Conservation (phyloP, 345 rosid species). For the Psidium guajava region DNA sequence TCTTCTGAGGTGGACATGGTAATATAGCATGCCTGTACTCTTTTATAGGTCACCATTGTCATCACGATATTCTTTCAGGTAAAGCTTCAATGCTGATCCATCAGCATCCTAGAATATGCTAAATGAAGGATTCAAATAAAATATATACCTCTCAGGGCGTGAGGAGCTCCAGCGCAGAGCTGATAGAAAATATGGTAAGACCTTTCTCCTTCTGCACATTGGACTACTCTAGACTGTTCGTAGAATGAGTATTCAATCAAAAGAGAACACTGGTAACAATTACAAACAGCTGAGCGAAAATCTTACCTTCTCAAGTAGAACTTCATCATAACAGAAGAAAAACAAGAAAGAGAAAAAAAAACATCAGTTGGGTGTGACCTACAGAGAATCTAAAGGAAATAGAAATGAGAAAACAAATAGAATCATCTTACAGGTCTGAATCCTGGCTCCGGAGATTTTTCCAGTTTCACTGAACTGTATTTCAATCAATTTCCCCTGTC, state of each 20-base stretch:
- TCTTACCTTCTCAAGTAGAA: slow-evolving; percentile 94
- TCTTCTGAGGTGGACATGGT: neutral
- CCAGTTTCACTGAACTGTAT: slow-evolving; percentile 95
- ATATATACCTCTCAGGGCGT: slow-evolving; percentile 54
- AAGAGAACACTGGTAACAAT: neutral
- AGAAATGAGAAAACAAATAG: neutral
- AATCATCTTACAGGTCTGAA: slow-evolving; percentile 84
- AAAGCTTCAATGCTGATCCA: neutral
- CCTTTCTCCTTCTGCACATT: slow-evolving; percentile 92
- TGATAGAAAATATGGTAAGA: slow-evolving; percentile 99
- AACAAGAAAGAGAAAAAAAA: slow-evolving; percentile 10
- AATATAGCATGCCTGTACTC: neutral
- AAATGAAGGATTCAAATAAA: neutral
- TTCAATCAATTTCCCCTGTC: slow-evolving; percentile 92
- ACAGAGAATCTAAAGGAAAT: neutral
- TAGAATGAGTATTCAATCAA: slow-evolving; percentile 7
- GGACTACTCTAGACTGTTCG: slow-evolving; percentile 98
- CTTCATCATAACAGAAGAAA: slow-evolving; percentile 25
- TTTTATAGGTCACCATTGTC: neutral
- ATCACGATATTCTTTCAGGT: neutral
- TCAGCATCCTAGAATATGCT: neutral
- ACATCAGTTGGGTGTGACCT: slow-evolving; percentile 13
- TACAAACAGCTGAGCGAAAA: slow-evolving; percentile 1
- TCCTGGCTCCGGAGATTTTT: slow-evolving; percentile 96
- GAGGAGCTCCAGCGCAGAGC: slow-evolving; percentile 93